Evolutionary conservation across 176 grass and related monocot species (phyloP).

Genomic region (Lolium rigidum): DNA sequence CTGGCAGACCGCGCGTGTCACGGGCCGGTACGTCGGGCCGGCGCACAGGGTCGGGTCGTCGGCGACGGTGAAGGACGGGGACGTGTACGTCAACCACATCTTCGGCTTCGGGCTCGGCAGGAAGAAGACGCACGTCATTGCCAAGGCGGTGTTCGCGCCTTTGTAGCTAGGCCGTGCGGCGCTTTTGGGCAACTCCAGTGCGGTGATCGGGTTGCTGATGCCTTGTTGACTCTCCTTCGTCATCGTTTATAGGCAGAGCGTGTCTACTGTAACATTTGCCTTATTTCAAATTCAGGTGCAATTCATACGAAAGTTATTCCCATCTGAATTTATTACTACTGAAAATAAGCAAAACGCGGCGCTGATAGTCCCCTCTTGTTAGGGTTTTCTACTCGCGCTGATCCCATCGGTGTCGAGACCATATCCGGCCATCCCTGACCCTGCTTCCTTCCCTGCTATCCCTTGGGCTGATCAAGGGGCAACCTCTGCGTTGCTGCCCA

Average conservation of each 20-base stretch:
- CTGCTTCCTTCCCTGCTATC: too few relatives aligned
- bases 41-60: conserved; percentile 69
- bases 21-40: conserved; percentile 63
- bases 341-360: too few relatives aligned
- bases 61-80: conserved; percentile 79
- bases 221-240: not conserved
- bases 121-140: conserved; percentile 82
- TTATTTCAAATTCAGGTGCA: not conserved
- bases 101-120: conserved; percentile 66
- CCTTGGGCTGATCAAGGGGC: too few relatives aligned
- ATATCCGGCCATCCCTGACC: too few relatives aligned
- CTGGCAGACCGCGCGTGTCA: conserved; percentile 76
- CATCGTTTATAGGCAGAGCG: not conserved
- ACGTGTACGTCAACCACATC: conserved; percentile 86
- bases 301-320: not conserved
- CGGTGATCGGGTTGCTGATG: not conserved
- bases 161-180: not conserved
- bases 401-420: too few relatives aligned
- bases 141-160: conserved; percentile 73
- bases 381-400: too few relatives aligned
- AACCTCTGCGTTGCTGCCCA: too few relatives aligned
- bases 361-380: too few relatives aligned
- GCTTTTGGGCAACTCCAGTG: not conserved
- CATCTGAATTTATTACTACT: too few relatives aligned
- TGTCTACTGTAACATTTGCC: not conserved